These are phyloP conservation scores for Populus hybrid DNA, from an alignment of 441 rosid genomes.

Conservation along the genomic window DNA sequence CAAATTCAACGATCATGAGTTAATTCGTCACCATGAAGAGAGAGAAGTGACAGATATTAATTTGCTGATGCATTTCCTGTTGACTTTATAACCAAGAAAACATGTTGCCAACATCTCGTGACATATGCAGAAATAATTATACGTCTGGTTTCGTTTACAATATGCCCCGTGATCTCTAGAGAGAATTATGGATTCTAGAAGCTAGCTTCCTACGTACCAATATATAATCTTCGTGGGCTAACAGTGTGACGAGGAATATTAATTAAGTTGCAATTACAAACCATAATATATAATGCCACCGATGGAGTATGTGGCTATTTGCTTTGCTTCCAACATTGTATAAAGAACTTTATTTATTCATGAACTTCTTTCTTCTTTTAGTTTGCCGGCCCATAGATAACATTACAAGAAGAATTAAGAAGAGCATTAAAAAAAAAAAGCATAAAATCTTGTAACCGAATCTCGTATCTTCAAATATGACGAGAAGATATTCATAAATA, in stretches of 20 bases:
- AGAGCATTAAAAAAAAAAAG: background rate
- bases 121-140: background rate
- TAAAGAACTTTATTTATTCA: background rate
- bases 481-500: background rate
- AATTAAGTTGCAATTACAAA: background rate
- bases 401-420: background rate
- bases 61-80: background rate
- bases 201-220: background rate
- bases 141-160: background rate
- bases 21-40: background rate
- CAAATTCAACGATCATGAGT: background rate
- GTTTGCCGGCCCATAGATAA: background rate
- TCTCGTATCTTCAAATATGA: slow-evolving; percentile 8
- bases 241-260: background rate
- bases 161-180: background rate
- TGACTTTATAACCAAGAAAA: background rate
- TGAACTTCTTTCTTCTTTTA: background rate
- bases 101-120: background rate
- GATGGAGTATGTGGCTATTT: background rate
- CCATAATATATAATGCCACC: background rate
- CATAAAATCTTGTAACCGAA: slow-evolving; percentile 19
- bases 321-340: slow-evolving; percentile 23
- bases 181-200: background rate
- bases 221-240: background rate
- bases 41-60: background rate